Base-by-base conservation (phyloP, 2,329 filamentous ascomycete genomes). In the Myrmaecium sp. region DNA sequence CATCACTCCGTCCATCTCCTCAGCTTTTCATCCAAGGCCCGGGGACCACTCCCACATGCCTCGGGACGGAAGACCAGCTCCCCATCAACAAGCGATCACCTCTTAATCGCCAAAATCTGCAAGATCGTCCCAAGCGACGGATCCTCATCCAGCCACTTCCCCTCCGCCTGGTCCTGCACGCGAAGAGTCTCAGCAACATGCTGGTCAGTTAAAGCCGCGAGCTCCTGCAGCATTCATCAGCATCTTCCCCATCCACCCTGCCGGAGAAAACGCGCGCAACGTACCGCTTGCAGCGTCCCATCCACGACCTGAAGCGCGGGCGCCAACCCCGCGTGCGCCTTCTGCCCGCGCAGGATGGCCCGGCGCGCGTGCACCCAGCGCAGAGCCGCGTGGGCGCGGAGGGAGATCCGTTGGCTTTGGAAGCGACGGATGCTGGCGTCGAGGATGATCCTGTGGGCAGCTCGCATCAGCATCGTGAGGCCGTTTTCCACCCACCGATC, bases 61-160 rank as follows among this genome's bases (percentile, higher is more conserved):
- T n/a, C n/a, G n/a, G n/a, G n/a, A n/a, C n/a, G n/a, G n/a, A n/a
- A n/a, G n/a, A n/a, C n/a, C n/a, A n/a, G n/a, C n/a, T n/a, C n/a
- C n/a, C n/a, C n/a, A n/a, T n/a, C n/a, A n/a, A n/a, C n/a, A n/a
- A n/a, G n/a, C n/a, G n/a, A n/a, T n/a, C n/a, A n/a, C n/a, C n/a
- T n/a, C n/a, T n/a, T n/a, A n/a, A n/a, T n/a, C n/a, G 21, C 17
- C 4, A 51, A 37, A 17, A 43, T 39, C 24, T 51, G 50, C 33
- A 52, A 55, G 25, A 70, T 66, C 12, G 53, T 52, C 10, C 55
- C 51, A 30, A 73, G 48, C 5, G 62, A 54, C 3, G 69, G 69
- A 39, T 74, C 69, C 33, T 74, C 69, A 19, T 52, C 49, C 23
- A 72, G 51, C 68, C 69, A 74, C 49, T 71, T 69, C 20, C 65